Percentiles rank a stretch among this genome's conserved stretches.
phyloP scores from a whole-genome alignment of 73 alveolate species.

The Tetrahymena elliotti region DNA sequence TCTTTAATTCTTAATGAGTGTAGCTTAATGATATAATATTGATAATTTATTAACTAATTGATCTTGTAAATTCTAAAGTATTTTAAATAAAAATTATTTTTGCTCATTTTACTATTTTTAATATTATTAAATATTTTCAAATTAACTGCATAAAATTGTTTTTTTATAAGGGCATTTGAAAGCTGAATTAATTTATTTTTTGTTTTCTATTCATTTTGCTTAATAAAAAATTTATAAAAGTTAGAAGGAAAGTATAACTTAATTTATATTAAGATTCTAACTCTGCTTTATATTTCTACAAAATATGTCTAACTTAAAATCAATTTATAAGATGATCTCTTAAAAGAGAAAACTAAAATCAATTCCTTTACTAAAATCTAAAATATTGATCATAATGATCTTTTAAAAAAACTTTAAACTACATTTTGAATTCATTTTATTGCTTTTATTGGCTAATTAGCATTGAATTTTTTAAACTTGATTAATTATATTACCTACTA shows the following conservation, averaged over 20 bases:
- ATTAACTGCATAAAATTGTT: too few relatives aligned
- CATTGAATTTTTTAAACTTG: not conserved
- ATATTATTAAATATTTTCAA: too few relatives aligned
- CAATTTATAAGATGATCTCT: not conserved
- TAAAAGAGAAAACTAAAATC: not conserved
- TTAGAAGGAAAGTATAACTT: not conserved
- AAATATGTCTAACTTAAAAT: not conserved
- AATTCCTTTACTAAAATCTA: not conserved
- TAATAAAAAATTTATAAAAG: not conserved
- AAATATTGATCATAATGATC: not conserved
- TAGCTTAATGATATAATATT: too few relatives aligned
- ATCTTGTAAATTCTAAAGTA: too few relatives aligned
- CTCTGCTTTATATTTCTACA: not conserved
- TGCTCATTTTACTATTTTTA: too few relatives aligned
- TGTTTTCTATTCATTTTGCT: not conserved
- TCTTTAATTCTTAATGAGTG: too few relatives aligned
- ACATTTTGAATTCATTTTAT: not conserved
- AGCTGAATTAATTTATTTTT: not conserved
- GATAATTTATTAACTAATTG: too few relatives aligned
- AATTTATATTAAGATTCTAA: not conserved
- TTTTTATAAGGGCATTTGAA: too few relatives aligned
- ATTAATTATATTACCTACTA: constrained; percentile 7
- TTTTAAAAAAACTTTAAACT: too few relatives aligned
- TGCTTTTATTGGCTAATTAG: not conserved
- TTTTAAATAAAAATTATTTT: too few relatives aligned